phyloP scores from a whole-genome alignment of 768 basidiomycete species.

The Podaxis pistillaris region DNA sequence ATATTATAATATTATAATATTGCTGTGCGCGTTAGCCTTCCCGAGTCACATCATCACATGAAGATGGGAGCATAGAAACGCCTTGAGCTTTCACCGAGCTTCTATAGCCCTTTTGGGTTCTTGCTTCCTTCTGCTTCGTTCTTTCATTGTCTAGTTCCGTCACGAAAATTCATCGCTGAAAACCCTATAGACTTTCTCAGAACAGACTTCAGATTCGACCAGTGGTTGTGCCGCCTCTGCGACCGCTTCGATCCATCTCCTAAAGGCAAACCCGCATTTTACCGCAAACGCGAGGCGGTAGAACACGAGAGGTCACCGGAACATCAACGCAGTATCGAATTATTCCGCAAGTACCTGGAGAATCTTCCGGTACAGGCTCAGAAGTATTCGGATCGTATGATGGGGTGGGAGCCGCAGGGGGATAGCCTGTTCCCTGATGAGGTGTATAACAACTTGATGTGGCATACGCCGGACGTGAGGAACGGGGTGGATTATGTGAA shows the following conservation, averaged over 20 bases:
- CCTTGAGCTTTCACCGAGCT: background rate
- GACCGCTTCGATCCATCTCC: slow-evolving; percentile 1
- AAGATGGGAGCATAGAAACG: background rate
- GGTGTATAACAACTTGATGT: slow-evolving; percentile 3
- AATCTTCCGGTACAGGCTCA: background rate
- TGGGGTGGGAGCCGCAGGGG: background rate
- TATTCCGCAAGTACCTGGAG: background rate
- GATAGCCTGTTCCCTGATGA: slow-evolving; percentile 2
- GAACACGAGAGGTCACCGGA: background rate
- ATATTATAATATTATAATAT: background rate
- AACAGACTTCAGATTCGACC: slow-evolving; percentile 8
- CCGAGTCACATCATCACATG: slow-evolving; percentile 11
- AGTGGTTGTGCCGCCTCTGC: slow-evolving; percentile 12
- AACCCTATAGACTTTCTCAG: slow-evolving; percentile 1
- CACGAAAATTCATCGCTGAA: background rate
- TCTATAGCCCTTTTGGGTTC: background rate
- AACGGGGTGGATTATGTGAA: slow-evolving; percentile 1
- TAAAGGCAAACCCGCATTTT: background rate
- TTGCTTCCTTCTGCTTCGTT: background rate
- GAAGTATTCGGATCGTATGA: background rate
- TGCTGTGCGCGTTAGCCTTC: background rate
- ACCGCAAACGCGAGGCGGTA: background rate
- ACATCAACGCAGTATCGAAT: background rate
- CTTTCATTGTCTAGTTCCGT: background rate
- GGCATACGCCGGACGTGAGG: slow-evolving; percentile 2